Conservation (phyloP, 164 flowering plant genomes). For the Nymphaea colorata region DNA sequence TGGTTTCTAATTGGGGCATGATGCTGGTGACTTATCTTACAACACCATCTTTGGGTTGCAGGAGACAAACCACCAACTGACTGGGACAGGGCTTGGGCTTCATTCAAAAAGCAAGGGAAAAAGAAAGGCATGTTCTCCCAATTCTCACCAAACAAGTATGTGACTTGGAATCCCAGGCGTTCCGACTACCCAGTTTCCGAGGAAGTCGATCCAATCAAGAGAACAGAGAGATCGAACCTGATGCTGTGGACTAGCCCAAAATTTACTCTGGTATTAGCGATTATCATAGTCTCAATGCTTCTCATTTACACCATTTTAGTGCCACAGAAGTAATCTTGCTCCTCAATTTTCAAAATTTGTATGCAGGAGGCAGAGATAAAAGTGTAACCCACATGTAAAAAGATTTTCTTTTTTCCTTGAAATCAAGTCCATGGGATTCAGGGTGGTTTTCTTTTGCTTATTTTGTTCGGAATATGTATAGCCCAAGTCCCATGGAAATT, state of each 20-base stretch:
- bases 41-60: conserved; percentile 3
- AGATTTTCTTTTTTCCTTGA: no score
- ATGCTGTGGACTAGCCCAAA: conserved; percentile 80
- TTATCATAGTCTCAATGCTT: conserved; percentile 58
- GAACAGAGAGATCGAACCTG: conserved; percentile 78
- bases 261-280: conserved; percentile 70
- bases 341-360: not conserved
- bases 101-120: conserved; percentile 66
- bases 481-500: no score
- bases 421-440: no score
- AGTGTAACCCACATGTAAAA: no score
- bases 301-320: conserved; percentile 62
- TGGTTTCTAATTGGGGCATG: not conserved
- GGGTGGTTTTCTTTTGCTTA: no score
- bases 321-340: conserved; percentile 39
- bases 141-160: conserved; percentile 78
- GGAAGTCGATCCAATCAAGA: conserved; percentile 90
- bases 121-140: conserved; percentile 52
- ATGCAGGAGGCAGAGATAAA: not conserved
- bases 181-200: conserved; percentile 77
- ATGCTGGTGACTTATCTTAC: not conserved
- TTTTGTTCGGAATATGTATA: no score
- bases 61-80: conserved; percentile 64
- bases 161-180: conserved; percentile 86
- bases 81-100: conserved; percentile 97